Evolutionary conservation across 768 basidiomycete species (phyloP).

Genomic region (Tubosaeta brunneosetosa): DNA sequence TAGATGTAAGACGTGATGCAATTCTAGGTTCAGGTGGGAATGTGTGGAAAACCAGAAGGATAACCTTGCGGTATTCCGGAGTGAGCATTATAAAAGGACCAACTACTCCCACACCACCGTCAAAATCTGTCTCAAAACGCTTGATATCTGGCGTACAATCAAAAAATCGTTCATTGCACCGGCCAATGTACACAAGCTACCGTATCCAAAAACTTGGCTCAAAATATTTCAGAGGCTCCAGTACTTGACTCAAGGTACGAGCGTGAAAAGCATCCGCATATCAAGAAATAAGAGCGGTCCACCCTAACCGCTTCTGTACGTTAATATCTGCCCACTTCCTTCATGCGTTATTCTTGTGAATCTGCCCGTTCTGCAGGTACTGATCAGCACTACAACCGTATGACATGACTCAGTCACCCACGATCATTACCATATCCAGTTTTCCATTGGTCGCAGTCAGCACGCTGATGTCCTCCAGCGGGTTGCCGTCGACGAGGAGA

Average conservation of each 20-base stretch:
- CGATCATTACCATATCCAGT: constrained; percentile 33
- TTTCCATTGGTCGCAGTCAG: constrained; percentile 29
- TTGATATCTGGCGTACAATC: background rate
- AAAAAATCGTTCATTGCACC: background rate
- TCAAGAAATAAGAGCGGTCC: background rate
- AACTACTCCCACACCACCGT: no score
- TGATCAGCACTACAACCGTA: constrained; percentile 1
- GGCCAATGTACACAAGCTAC: background rate
- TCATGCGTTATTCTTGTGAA: constrained; percentile 13
- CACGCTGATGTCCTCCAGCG: constrained; percentile 32
- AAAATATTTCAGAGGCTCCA: background rate
- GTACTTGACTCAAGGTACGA: background rate
- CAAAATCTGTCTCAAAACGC: no score
- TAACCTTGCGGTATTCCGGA: no score
- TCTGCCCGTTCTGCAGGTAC: constrained; percentile 20
- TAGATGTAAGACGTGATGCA: no score
- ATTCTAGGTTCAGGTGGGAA: no score
- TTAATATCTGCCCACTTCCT: background rate
- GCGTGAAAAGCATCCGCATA: background rate
- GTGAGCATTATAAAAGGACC: no score
- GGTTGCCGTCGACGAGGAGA: constrained; percentile 34
- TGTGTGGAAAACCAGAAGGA: no score
- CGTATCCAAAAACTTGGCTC: background rate
- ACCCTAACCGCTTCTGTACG: no score
- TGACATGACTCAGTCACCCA: constrained; percentile 9